Conservation (phyloP, 257 asterid genomes). For the Apocynum venetum region DNA sequence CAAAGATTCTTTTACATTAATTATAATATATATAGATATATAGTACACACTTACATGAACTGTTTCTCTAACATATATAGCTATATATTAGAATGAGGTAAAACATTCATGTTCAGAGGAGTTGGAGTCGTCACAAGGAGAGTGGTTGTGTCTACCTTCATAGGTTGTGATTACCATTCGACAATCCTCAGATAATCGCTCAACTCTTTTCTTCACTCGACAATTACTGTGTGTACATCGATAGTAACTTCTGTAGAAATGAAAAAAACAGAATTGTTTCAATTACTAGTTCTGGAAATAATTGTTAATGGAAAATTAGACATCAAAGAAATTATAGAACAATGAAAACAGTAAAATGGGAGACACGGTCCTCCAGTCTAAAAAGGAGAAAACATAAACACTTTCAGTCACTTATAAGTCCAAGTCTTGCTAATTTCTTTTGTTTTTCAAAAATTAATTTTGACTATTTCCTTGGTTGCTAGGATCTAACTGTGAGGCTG, state of each 20-base stretch:
- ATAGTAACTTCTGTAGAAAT: slow-evolving; percentile 68
- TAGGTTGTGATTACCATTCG: slow-evolving; percentile 97
- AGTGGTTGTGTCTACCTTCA: slow-evolving; percentile 94
- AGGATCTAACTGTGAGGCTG: too few relatives aligned
- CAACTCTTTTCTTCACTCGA: slow-evolving; percentile 94
- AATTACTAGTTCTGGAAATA: too few relatives aligned
- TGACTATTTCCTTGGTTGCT: too few relatives aligned
- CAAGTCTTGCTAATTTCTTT: too few relatives aligned
- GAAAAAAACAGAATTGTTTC: background rate
- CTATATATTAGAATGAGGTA: slow-evolving; percentile 37
- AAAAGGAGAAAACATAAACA: too few relatives aligned
- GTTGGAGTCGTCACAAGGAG: slow-evolving; percentile 85
- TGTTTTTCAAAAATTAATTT: too few relatives aligned
- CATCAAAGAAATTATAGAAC: background rate
- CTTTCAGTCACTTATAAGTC: too few relatives aligned
- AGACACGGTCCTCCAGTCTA: too few relatives aligned
- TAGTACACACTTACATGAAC: slow-evolving; percentile 2
- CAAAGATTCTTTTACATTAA: background rate
- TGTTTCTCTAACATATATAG: background rate
- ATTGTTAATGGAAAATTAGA: background rate
- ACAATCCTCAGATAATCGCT: slow-evolving; percentile 82
- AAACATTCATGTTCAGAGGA: slow-evolving; percentile 79
- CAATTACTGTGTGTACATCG: slow-evolving; percentile 85
- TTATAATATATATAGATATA: background rate
- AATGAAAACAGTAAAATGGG: background rate